A percentile compares a stretch with the other conserved stretches of the same genome.
phyloP scores from a whole-genome alignment of 164 flowering plant genomes.

The Piper longum region DNA sequence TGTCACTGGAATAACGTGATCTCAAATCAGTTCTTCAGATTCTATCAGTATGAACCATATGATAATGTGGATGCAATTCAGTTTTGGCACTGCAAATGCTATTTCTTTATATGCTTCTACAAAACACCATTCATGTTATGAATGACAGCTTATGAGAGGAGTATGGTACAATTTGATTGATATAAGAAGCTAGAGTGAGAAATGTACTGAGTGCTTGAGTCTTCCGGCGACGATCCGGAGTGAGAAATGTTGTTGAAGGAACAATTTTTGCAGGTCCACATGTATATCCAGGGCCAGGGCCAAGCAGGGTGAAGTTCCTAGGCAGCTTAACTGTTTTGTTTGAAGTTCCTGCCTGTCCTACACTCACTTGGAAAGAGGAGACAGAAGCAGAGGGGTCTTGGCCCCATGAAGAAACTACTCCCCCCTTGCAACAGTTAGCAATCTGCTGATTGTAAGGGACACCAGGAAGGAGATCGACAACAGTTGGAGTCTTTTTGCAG shows the following conservation, averaged over 20 bases:
- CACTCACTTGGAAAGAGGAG: slow-evolving; percentile 49
- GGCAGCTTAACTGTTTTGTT: slow-evolving; percentile 58
- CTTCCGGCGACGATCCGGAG: slow-evolving; percentile 38
- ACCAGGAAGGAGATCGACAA: slow-evolving; percentile 65
- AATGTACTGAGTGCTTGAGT: slow-evolving; percentile 51
- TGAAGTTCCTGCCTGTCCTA: slow-evolving; percentile 48
- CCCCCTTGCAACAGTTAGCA: slow-evolving; percentile 64
- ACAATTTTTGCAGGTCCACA: slow-evolving; percentile 58
- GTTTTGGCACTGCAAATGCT: no score
- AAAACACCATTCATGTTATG: no score
- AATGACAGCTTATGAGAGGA: not conserved
- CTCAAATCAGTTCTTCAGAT: not conserved
- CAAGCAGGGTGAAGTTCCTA: slow-evolving; percentile 46
- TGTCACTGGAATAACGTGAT: slow-evolving; percentile 46
- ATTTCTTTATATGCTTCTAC: no score
- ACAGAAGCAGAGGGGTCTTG: slow-evolving; percentile 45
- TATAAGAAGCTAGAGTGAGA: not conserved
- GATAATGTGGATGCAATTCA: no score
- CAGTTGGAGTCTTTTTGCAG: slow-evolving; percentile 54
- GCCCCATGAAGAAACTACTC: slow-evolving; percentile 45
- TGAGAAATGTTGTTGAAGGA: slow-evolving; percentile 33
- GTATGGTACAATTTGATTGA: not conserved
- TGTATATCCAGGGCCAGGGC: slow-evolving; percentile 61
- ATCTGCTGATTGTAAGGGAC: slow-evolving; percentile 61
- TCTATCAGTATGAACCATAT: no score